A percentile compares a stretch with the other conserved stretches of the same genome.
Conservation (phyloP, 208 protist genomes). For the Trypanosoma lewisi region DNA sequence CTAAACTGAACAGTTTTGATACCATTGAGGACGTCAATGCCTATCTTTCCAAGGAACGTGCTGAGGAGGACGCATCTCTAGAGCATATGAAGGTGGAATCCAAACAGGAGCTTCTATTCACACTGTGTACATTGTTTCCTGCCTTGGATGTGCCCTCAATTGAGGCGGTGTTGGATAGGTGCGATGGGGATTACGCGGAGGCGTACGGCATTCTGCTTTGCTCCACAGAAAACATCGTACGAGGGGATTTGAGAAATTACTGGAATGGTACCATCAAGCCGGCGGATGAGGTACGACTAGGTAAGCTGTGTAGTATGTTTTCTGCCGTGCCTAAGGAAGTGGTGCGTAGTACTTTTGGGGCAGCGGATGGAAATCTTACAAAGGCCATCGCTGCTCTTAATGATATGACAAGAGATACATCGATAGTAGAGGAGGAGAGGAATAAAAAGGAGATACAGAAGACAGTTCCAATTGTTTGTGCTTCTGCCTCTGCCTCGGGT, state of each 20-base stretch:
- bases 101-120: constrained; percentile 51
- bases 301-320: constrained; percentile 60
- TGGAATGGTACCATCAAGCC: constrained; percentile 39
- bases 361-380: constrained; percentile 28
- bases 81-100: constrained; percentile 25
- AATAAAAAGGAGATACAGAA: too few relatives aligned
- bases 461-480: background rate
- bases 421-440: constrained; percentile 10
- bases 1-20: constrained; percentile 17
- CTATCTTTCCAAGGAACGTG: constrained; percentile 36
- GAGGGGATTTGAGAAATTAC: constrained; percentile 28
- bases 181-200: constrained; percentile 42
- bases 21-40: constrained; percentile 26
- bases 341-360: constrained; percentile 46
- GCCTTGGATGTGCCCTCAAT: constrained; percentile 37
- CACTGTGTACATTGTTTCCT: constrained; percentile 70
- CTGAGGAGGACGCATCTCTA: constrained; percentile 43
- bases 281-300: constrained; percentile 40
- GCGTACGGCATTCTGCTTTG: constrained; percentile 66
- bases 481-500: background rate
- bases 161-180: constrained; percentile 46
- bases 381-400: constrained; percentile 46
- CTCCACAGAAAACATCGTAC: constrained; percentile 45
- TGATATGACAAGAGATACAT: constrained; percentile 43
- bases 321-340: constrained; percentile 42